phyloP scores from a whole-genome alignment of 345 rosid genomes.

The Melaleuca quinquenervia region DNA sequence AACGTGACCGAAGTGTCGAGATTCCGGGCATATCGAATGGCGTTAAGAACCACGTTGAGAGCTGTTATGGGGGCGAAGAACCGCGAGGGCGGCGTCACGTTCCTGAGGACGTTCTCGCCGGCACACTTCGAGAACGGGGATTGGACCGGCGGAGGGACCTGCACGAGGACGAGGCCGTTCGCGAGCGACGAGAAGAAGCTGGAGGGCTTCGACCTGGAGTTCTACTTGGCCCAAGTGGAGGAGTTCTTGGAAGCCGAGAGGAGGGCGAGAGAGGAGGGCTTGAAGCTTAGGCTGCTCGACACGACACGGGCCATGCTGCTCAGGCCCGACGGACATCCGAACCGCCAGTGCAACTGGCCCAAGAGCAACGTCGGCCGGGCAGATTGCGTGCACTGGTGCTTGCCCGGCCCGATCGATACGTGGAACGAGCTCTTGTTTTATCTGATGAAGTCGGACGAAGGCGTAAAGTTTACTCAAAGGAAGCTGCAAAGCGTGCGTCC shows the following conservation, averaged over 20 bases:
- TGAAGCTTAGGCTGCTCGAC: slow-evolving; percentile 23
- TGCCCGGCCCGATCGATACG: slow-evolving; percentile 68
- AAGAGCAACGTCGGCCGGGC: slow-evolving; percentile 12
- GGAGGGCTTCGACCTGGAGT: slow-evolving; percentile 26
- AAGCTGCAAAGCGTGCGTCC: neutral
- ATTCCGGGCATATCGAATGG: slow-evolving; percentile 49
- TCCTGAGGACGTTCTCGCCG: slow-evolving; percentile 45
- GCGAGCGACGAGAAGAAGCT: slow-evolving; percentile 29
- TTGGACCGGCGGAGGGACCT: slow-evolving; percentile 64
- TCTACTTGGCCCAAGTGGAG: slow-evolving; percentile 32
- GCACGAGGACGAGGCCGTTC: slow-evolving; percentile 41
- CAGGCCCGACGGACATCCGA: slow-evolving; percentile 63
- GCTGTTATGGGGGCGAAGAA: slow-evolving; percentile 22
- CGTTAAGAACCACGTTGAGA: slow-evolving; percentile 40
- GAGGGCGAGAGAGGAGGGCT: slow-evolving; percentile 23
- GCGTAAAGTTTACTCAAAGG: neutral
- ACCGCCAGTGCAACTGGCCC: slow-evolving; percentile 15
- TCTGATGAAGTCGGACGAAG: neutral
- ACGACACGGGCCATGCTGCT: slow-evolving; percentile 45
- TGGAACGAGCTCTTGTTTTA: slow-evolving; percentile 51
- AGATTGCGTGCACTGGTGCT: slow-evolving; percentile 88
- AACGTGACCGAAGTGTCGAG: slow-evolving; percentile 17
- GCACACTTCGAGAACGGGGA: slow-evolving; percentile 55
- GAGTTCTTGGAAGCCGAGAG: slow-evolving; percentile 26
- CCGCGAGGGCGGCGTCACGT: slow-evolving; percentile 21